A percentile compares a stretch with the other conserved stretches of the same genome.
Evolutionary conservation across 805 yeast genomes (phyloP).

Genomic region (Candida glaebosa): DNA sequence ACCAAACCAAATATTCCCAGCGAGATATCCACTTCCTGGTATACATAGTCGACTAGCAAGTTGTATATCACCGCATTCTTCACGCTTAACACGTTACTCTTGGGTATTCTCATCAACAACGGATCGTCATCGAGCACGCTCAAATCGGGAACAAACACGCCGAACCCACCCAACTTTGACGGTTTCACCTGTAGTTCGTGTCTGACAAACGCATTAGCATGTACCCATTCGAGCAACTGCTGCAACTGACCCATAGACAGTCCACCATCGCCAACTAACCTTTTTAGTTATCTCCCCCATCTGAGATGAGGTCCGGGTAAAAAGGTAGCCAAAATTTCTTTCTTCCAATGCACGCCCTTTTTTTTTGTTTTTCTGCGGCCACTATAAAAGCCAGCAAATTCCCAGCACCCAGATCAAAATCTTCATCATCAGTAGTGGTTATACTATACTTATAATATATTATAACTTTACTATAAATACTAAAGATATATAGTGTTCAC

Average conservation of each 20-base stretch:
- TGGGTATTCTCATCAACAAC: constrained; percentile 55
- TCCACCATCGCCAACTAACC: too few species aligned
- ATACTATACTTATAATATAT: constrained; percentile 65
- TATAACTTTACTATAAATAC: constrained; percentile 43
- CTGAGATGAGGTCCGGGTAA: too few species aligned
- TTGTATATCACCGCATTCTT: constrained; percentile 64
- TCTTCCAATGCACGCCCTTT: too few species aligned
- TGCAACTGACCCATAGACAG: constrained; percentile 2
- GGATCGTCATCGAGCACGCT: constrained; percentile 20
- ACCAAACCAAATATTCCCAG: constrained; percentile 64
- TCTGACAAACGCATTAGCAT: constrained; percentile 54
- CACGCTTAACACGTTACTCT: constrained; percentile 53
- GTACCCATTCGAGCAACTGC: constrained; percentile 45
- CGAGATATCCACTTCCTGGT: constrained; percentile 23
- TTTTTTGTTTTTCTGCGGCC: too few species aligned
- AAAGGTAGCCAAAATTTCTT: too few species aligned
- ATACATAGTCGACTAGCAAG: constrained; percentile 51
- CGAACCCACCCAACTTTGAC: constrained; percentile 59
- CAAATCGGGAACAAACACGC: constrained; percentile 58
- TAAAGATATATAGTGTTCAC: constrained; percentile 10
- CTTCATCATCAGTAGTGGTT: constrained; percentile 74
- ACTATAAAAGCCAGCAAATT: constrained; percentile 26
- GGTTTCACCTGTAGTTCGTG: constrained; percentile 41
- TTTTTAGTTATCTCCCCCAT: too few species aligned
- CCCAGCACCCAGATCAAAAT: constrained; percentile 25